Conservation (phyloP, 169 alveolate species). For the Plasmodium relictum region DNA sequence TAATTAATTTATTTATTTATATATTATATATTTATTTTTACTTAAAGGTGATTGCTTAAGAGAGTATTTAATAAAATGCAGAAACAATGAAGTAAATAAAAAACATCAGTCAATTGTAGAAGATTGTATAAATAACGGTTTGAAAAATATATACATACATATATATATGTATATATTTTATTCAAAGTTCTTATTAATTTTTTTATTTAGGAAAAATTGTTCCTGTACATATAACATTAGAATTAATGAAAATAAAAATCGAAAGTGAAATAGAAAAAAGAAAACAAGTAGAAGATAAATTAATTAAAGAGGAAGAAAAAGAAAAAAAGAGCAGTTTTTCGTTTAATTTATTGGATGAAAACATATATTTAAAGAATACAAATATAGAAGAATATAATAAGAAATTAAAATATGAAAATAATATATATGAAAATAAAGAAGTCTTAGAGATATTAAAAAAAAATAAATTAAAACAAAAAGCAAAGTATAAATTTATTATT, state of each 20-base stretch:
- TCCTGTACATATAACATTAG: constrained; percentile 94
- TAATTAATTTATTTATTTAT: neutral
- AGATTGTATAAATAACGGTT: constrained; percentile 80
- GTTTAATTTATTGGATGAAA: constrained; percentile 50
- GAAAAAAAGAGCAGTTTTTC: constrained; percentile 49
- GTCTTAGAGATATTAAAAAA: constrained; percentile 51
- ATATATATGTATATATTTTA: neutral
- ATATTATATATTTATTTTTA: constrained; percentile 5
- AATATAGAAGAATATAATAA: constrained; percentile 27
- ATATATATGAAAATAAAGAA: constrained; percentile 59
- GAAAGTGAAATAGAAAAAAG: constrained; percentile 76
- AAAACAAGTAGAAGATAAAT: constrained; percentile 85
- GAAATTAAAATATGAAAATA: constrained; percentile 58
- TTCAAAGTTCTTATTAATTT: neutral
- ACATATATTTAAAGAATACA: constrained; percentile 28
- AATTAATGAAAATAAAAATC: constrained; percentile 91
- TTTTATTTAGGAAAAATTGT: constrained; percentile 90
- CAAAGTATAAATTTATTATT: constrained; percentile 88
- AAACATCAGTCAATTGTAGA: constrained; percentile 51
- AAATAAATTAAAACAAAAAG: constrained; percentile 41
- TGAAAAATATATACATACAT: constrained; percentile 21
- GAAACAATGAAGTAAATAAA: constrained; percentile 45
- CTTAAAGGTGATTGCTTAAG: constrained; percentile 86
- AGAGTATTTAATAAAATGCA: constrained; percentile 77
- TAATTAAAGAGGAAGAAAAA: neutral